phyloP scores from a whole-genome alignment of 2,329 filamentous ascomycete genomes.

The Botrytis elliptica region DNA sequence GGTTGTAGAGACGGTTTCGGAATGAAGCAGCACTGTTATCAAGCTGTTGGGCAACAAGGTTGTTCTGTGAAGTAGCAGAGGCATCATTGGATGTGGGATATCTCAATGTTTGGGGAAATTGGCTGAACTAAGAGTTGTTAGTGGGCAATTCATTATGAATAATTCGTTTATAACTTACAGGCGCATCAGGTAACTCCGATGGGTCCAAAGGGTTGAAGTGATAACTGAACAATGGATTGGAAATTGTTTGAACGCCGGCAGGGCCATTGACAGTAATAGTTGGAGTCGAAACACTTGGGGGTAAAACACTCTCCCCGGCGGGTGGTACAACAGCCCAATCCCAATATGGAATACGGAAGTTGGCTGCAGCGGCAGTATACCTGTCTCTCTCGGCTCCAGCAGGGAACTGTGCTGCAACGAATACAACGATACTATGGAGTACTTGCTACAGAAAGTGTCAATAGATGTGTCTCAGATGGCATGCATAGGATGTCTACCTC shows the following conservation, averaged over 20 bases:
- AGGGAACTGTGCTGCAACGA: slow-evolving; percentile 44
- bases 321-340: slow-evolving; percentile 50
- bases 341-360: slow-evolving; percentile 49
- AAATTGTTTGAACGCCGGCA: slow-evolving; percentile 42
- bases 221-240: slow-evolving; percentile 55
- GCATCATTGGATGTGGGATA: slow-evolving; percentile 45
- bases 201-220: slow-evolving; percentile 45
- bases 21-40: slow-evolving; percentile 54
- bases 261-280: slow-evolving; percentile 54
- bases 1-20: slow-evolving; percentile 63
- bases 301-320: slow-evolving; percentile 48
- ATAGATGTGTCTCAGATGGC: background rate
- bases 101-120: slow-evolving; percentile 60
- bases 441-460: slow-evolving; percentile 47
- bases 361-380: slow-evolving; percentile 47
- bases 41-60: slow-evolving; percentile 52
- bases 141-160: background rate
- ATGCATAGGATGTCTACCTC: slow-evolving; percentile 46
- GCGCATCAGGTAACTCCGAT: slow-evolving; percentile 56
- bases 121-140: slow-evolving; percentile 49
- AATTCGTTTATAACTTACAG: slow-evolving; percentile 48
- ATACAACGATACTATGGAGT: slow-evolving; percentile 48
- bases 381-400: slow-evolving; percentile 35
- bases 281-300: slow-evolving; percentile 47
- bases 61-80: slow-evolving; percentile 57